These are phyloP conservation scores for Kernera saxatilis DNA, from an alignment of 345 rosid species.

Conservation along the genomic window DNA sequence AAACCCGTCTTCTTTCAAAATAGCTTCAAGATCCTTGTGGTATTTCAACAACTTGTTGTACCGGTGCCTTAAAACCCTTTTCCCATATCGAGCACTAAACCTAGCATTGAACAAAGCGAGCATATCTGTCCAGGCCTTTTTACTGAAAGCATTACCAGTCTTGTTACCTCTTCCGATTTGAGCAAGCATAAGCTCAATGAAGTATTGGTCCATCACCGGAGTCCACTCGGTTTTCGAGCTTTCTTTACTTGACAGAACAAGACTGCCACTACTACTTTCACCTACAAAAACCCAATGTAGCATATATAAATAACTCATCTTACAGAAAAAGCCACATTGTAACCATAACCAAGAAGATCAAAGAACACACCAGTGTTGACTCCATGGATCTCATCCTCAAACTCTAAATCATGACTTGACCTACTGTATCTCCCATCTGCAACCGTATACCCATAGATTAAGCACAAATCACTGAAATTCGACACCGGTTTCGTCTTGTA, in stretches of 20 bases:
- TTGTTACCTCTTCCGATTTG: conserved; percentile 70
- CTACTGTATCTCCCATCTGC: conserved; percentile 94
- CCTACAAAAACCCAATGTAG: conserved; percentile 31
- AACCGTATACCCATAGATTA: conserved; percentile 62
- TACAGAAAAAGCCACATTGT: not conserved
- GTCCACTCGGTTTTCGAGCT: conserved; percentile 73
- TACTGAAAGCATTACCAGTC: conserved; percentile 49
- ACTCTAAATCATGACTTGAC: conserved; percentile 78
- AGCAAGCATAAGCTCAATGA: conserved; percentile 73
- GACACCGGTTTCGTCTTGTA: conserved; percentile 66
- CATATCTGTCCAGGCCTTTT: conserved; percentile 87
- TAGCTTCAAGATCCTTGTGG: conserved; percentile 44
- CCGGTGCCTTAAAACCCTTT: conserved; percentile 74
- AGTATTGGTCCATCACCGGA: conserved; percentile 63
- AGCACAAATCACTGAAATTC: conserved; percentile 68
- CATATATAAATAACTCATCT: not conserved
- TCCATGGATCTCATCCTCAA: conserved; percentile 60
- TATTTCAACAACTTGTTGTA: conserved; percentile 69
- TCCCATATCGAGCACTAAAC: conserved; percentile 63
- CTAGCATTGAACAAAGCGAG: conserved; percentile 60
- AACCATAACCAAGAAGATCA: not conserved
- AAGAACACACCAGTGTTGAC: conserved; percentile 43
- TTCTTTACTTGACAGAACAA: conserved; percentile 33
- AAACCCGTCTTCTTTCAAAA: conserved; percentile 56
- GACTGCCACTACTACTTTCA: conserved; percentile 35